A percentile compares a stretch with the other conserved stretches of the same genome.
Evolutionary conservation across 257 asterid species (phyloP).

Genomic region (Penstemon eatonii): DNA sequence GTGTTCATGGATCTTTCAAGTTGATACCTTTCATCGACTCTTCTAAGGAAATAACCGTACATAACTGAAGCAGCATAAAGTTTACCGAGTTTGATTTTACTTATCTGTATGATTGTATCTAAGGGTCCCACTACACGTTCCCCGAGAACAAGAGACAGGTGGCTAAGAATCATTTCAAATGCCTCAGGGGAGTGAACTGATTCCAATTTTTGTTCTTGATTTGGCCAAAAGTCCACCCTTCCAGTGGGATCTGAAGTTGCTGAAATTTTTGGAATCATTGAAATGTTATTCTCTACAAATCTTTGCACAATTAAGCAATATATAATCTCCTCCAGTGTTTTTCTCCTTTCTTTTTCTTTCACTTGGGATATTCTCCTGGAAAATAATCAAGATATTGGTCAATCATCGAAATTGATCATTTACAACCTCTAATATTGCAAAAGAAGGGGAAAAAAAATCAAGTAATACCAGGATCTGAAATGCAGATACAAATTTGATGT

Average conservation of each 20-base stretch:
- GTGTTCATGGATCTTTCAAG: slow-evolving; percentile 90
- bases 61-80: slow-evolving; percentile 92
- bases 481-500: not conserved
- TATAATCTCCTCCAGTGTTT: slow-evolving; percentile 68
- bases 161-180: slow-evolving; percentile 85
- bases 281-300: slow-evolving; percentile 60
- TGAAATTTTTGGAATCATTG: slow-evolving; percentile 76
- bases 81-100: slow-evolving; percentile 89
- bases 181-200: slow-evolving; percentile 90
- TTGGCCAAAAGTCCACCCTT: slow-evolving; percentile 83
- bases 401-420: slow-evolving; percentile 2
- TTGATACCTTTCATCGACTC: slow-evolving; percentile 95
- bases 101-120: slow-evolving; percentile 65
- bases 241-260: slow-evolving; percentile 70
- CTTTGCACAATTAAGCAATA: slow-evolving; percentile 80
- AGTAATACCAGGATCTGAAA: not conserved
- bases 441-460: not conserved
- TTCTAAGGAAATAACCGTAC: slow-evolving; percentile 88
- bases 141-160: slow-evolving; percentile 77
- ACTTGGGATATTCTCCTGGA: slow-evolving; percentile 96
- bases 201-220: slow-evolving; percentile 80
- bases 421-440: not conserved
- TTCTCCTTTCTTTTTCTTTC: slow-evolving; percentile 80
- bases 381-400: slow-evolving; percentile 23
- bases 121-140: slow-evolving; percentile 69